Evolutionary conservation across 179 eudicot species (phyloP).

Genomic region (Beta lomatogona): DNA sequence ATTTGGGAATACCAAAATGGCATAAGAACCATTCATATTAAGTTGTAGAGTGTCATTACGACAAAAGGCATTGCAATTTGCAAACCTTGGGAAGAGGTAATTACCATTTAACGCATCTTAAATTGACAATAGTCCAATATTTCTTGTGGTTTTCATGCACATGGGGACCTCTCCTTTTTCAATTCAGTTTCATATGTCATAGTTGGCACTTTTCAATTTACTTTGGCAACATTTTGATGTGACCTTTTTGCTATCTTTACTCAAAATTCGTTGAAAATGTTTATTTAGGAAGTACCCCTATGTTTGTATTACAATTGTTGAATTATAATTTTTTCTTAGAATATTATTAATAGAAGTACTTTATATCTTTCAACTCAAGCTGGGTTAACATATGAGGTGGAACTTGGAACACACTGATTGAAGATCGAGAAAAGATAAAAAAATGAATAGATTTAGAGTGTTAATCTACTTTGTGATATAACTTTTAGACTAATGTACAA

Average conservation of each 20-base stretch:
- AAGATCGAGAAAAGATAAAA: too few relatives aligned
- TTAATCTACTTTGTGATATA: too few relatives aligned
- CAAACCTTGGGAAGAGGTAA: conserved; percentile 5
- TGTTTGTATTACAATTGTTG: too few relatives aligned
- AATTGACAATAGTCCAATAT: not conserved
- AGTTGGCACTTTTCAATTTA: not conserved
- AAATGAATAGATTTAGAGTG: too few relatives aligned
- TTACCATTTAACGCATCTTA: not conserved
- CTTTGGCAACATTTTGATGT: not conserved
- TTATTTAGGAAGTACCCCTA: too few relatives aligned
- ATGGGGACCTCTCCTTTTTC: too few relatives aligned
- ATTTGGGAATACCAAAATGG: not conserved
- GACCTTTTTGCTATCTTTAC: not conserved
- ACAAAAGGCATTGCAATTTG: conserved; percentile 1
- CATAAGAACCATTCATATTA: conserved; percentile 2
- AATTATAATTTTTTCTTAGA: too few relatives aligned
- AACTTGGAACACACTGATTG: too few relatives aligned
- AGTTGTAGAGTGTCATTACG: not conserved
- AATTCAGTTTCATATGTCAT: not conserved
- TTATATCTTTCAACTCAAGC: too few relatives aligned
- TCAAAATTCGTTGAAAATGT: not conserved
- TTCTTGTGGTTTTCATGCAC: not conserved
- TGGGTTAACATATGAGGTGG: too few relatives aligned
- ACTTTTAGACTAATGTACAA: too few relatives aligned
- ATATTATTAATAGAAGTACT: too few relatives aligned